These are phyloP conservation scores for Polyrhizophydium stewartii DNA, from an alignment of 371 early-diverging fungal genomes.

Conservation along the genomic window DNA sequence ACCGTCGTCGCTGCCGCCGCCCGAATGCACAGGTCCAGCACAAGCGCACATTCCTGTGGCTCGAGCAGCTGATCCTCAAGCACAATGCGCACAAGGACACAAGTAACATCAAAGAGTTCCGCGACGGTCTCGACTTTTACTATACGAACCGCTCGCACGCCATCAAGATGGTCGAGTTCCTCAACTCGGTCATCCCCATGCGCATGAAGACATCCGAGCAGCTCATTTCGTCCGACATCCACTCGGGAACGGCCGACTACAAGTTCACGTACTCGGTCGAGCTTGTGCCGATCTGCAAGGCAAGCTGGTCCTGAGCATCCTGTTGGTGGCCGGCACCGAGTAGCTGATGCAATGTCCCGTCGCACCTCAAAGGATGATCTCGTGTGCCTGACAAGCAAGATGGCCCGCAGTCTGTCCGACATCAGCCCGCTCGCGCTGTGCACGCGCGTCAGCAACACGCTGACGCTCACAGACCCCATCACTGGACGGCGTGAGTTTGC, in stretches of 20 bases:
- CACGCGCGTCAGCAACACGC: conserved; percentile 78
- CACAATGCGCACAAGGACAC: conserved; percentile 96
- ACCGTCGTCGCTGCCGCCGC: neutral
- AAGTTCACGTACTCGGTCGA: conserved; percentile 97
- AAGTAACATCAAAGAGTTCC: conserved; percentile 95
- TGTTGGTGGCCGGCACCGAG: neutral
- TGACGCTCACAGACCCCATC: conserved; percentile 74
- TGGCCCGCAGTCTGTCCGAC: conserved; percentile 80
- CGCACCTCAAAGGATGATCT: conserved; percentile 73
- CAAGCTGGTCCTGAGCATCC: neutral
- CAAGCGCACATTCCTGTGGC: conserved; percentile 96
- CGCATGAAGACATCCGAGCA: conserved; percentile 91
- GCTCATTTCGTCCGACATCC: conserved; percentile 96
- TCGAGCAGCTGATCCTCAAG: conserved; percentile 98
- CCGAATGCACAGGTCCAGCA: conserved; percentile 45
- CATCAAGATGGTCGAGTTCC: conserved; percentile 94
- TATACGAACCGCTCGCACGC: conserved; percentile 90
- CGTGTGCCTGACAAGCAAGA: conserved; percentile 79
- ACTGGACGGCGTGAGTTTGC: neutral
- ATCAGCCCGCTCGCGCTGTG: conserved; percentile 81
- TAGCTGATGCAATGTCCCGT: neutral
- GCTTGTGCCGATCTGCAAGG: conserved; percentile 93
- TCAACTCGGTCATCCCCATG: conserved; percentile 82
- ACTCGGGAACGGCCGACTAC: conserved; percentile 88
- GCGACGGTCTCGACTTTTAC: conserved; percentile 99